These are phyloP conservation scores for Tuber indicum DNA, from an alignment of 495 filamentous ascomycete species.

Conservation along the genomic window DNA sequence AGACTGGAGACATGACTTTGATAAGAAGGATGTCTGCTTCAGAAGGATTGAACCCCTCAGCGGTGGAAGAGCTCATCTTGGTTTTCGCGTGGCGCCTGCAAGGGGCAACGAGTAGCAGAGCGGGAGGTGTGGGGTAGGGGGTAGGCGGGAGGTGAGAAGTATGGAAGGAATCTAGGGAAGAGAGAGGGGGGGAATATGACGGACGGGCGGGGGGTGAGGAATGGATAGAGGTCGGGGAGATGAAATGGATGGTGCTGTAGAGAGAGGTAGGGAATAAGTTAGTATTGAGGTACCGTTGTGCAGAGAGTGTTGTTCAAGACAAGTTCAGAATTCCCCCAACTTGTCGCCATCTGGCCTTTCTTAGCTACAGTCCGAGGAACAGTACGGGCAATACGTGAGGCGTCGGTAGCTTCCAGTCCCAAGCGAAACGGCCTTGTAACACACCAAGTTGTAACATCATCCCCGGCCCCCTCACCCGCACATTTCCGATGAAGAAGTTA, in stretches of 20 bases:
- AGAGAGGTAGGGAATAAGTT: neutral
- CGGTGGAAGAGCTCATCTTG: neutral
- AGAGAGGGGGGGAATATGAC: neutral
- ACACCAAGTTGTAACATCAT: neutral
- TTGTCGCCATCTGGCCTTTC: neutral
- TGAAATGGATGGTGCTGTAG: neutral
- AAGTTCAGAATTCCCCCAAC: neutral
- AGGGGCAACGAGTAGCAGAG: neutral
- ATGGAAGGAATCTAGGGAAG: neutral
- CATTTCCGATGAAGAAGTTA: neutral
- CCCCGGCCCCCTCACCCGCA: neutral
- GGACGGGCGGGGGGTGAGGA: neutral
- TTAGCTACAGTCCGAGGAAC: neutral
- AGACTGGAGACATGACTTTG: slow-evolving; percentile 39
- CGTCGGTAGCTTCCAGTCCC: neutral
- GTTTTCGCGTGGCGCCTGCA: neutral
- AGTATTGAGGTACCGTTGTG: neutral
- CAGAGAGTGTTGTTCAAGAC: neutral
- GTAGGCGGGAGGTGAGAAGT: slow-evolving; percentile 8
- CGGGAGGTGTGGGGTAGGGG: neutral
- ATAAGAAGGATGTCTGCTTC: slow-evolving; percentile 23
- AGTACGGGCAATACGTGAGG: neutral
- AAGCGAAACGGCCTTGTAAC: neutral
- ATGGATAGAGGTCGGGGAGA: neutral
- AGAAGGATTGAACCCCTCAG: slow-evolving; percentile 22